Evolutionary conservation across 768 basidiomycete species (phyloP).

Genomic region (Porphyrellus cyaneotinctus): DNA sequence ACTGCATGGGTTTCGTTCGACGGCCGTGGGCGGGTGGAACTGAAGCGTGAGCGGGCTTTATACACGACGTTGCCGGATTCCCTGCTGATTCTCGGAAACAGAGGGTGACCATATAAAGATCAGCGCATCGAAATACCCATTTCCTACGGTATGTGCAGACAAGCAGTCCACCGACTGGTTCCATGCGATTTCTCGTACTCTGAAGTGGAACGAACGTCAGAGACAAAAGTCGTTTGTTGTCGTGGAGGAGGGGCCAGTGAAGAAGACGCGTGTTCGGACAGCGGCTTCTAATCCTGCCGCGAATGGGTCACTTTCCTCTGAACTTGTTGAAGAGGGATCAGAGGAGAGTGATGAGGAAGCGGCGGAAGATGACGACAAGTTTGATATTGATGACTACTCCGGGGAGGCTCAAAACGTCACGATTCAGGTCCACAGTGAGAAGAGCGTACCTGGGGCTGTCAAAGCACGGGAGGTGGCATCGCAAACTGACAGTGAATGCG

Average conservation of each 20-base stretch:
- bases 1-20: conserved; percentile 99
- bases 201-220: conserved; percentile 99
- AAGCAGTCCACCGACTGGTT: conserved; percentile 99
- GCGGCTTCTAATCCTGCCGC: conserved; percentile 1
- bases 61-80: neutral
- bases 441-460: conserved; percentile 19
- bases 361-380: conserved; percentile 68
- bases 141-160: conserved; percentile 97
- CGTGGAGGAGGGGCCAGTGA: conserved; percentile 79
- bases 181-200: conserved; percentile 90
- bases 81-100: conserved; percentile 32
- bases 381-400: conserved; percentile 91
- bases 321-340: conserved; percentile 40
- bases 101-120: conserved; percentile 99
- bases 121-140: conserved; percentile 94
- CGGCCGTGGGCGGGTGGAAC: conserved; percentile 91
- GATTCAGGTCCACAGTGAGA: conserved; percentile 12
- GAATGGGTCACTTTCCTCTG: conserved; percentile 14
- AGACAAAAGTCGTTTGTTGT: conserved; percentile 98
- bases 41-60: conserved; percentile 68
- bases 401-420: conserved; percentile 38
- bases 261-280: conserved; percentile 31
- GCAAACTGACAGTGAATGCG: conserved; percentile 28
- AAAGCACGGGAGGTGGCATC: conserved; percentile 29
- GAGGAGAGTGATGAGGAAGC: conserved; percentile 39